These are phyloP conservation scores for Clarireedia monteithiana DNA, from an alignment of 2,329 filamentous ascomycete species.

Conservation along the genomic window DNA sequence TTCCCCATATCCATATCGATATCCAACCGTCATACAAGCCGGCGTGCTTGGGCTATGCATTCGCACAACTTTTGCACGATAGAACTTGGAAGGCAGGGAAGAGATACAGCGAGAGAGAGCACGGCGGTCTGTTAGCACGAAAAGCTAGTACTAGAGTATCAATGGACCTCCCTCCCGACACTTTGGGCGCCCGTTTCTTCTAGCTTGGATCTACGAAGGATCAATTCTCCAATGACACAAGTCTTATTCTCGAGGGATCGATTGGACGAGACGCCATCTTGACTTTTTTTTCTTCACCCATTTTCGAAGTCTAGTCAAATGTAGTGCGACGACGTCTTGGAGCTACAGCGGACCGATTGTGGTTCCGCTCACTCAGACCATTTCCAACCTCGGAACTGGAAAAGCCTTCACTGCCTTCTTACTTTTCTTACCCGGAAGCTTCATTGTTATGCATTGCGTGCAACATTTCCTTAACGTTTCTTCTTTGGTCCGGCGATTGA, in stretches of 20 bases:
- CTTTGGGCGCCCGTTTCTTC: not conserved
- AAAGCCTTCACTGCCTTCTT: too few species aligned
- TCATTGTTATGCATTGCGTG: too few species aligned
- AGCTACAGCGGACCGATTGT: not conserved
- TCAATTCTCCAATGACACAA: not conserved
- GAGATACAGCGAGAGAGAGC: too few species aligned
- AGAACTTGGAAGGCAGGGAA: too few species aligned
- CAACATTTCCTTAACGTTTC: too few species aligned
- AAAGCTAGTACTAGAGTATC: too few species aligned
- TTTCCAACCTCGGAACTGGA: not conserved
- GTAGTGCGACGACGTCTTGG: not conserved
- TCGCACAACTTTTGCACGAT: too few species aligned
- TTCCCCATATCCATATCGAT: not conserved
- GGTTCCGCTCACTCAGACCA: not conserved
- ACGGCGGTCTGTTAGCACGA: too few species aligned
- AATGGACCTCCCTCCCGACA: too few species aligned
- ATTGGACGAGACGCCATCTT: not conserved
- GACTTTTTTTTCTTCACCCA: not conserved
- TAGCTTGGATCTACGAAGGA: not conserved
- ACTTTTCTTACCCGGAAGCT: too few species aligned
- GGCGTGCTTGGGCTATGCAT: not conserved
- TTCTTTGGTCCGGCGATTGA: too few species aligned
- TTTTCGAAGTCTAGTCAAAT: not conserved
- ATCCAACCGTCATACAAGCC: not conserved
- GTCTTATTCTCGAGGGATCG: not conserved